Evolutionary conservation across 352 stramenopile genomes (phyloP).

Genomic region (Globisporangium splendens): DNA sequence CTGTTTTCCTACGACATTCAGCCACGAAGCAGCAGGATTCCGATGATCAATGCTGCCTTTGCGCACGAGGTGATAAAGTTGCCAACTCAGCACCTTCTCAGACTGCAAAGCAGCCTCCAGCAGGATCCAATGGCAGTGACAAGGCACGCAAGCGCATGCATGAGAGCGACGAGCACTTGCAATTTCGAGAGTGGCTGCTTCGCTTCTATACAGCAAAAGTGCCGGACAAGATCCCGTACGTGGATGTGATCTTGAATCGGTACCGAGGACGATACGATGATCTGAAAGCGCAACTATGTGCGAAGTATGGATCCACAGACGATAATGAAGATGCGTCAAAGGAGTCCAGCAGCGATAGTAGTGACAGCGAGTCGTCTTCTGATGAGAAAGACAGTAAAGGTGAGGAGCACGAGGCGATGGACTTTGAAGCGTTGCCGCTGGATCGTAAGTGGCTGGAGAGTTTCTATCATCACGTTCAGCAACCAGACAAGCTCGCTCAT

Average conservation of each 20-base stretch:
- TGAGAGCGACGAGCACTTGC: conserved; percentile 26
- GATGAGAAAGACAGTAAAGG: conserved; percentile 10
- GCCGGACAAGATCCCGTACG: conserved; percentile 41
- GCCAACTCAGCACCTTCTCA: neutral
- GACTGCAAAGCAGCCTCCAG: neutral
- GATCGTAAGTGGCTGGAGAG: conserved; percentile 45
- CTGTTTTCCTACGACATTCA: conserved; percentile 17
- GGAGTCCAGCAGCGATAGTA: too few relatives aligned
- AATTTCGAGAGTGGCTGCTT: conserved; percentile 39
- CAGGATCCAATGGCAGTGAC: neutral
- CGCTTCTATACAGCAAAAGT: conserved; percentile 48
- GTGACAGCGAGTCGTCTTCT: conserved; percentile 13
- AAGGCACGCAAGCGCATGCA: conserved; percentile 8
- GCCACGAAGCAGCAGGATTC: neutral
- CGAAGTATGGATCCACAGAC: conserved; percentile 42
- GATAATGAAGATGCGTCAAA: too few relatives aligned
- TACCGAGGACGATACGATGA: conserved; percentile 55
- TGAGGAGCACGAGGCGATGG: neutral
- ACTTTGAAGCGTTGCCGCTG: conserved; percentile 22
- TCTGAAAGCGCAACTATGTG: conserved; percentile 41
- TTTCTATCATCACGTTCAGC: conserved; percentile 45
- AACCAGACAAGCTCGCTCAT: conserved; percentile 46
- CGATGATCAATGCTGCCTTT: conserved; percentile 4
- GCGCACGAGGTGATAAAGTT: neutral
- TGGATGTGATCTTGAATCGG: conserved; percentile 53